These are phyloP conservation scores for Acrocalymma vagum DNA, from an alignment of 2,329 filamentous ascomycete genomes.

Conservation along the genomic window DNA sequence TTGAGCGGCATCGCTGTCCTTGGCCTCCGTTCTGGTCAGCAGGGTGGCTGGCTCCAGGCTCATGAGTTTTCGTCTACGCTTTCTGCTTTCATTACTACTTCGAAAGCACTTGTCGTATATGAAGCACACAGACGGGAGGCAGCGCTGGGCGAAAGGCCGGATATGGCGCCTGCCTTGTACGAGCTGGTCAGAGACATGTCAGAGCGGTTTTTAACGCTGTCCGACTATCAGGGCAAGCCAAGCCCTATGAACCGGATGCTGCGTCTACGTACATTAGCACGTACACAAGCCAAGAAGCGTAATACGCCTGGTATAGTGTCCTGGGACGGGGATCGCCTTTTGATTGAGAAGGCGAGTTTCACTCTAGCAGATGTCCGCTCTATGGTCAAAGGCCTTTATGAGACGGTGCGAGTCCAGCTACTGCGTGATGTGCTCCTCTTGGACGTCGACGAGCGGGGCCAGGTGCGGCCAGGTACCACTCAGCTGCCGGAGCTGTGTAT, in stretches of 20 bases:
- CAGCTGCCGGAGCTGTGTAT: background rate
- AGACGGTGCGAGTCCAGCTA: constrained; percentile 7
- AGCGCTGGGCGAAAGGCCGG: too few species aligned
- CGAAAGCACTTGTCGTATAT: constrained; percentile 1
- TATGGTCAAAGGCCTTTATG: constrained; percentile 4
- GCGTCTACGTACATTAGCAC: constrained; percentile 2
- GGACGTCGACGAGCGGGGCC: constrained; percentile 2
- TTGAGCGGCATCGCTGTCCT: background rate
- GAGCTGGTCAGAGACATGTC: constrained; percentile 6
- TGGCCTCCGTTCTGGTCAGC: background rate
- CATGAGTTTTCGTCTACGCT: constrained; percentile 3
- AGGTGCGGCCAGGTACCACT: constrained; percentile 2
- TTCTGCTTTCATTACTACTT: constrained; percentile 4
- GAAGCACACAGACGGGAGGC: background rate
- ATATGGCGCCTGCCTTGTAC: background rate
- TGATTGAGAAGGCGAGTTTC: constrained; percentile 2
- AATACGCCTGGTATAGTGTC: constrained; percentile 1
- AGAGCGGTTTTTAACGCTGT: constrained; percentile 3
- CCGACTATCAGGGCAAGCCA: constrained; percentile 1
- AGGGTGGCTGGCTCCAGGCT: background rate
- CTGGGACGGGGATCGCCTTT: constrained; percentile 3
- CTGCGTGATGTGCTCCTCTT: constrained; percentile 5
- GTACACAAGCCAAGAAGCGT: background rate
- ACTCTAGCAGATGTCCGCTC: constrained; percentile 1
- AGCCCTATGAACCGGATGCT: constrained; percentile 7